phyloP scores from a whole-genome alignment of 1,284 basidiomycete genomes.

The Cystobasidium slooffiae region DNA sequence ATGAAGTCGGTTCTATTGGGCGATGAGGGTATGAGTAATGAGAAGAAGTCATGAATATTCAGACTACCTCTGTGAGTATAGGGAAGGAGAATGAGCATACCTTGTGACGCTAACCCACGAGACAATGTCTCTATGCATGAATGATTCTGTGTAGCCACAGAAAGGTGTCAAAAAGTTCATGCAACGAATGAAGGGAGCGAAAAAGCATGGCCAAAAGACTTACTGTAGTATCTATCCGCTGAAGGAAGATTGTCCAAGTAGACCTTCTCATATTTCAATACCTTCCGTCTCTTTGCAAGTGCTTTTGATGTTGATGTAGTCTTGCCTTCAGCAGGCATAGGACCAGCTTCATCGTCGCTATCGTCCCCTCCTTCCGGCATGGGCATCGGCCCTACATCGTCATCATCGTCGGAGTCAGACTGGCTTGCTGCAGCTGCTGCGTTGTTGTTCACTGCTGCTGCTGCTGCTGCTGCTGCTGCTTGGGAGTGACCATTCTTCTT shows the following conservation, averaged over 20 bases:
- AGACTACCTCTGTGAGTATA: neutral
- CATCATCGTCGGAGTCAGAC: constrained; percentile 48
- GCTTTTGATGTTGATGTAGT: constrained; percentile 38
- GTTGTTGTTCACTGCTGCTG: constrained; percentile 20
- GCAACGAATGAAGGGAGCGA: too few species aligned
- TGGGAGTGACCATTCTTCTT: constrained; percentile 14
- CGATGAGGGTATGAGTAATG: constrained; percentile 35
- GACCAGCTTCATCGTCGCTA: constrained; percentile 56
- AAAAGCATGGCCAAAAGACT: neutral
- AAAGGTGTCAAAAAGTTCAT: neutral
- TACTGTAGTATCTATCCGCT: constrained; percentile 81
- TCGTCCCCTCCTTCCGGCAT: constrained; percentile 52
- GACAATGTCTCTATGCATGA: constrained; percentile 95
- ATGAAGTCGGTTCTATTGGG: constrained; percentile 81
- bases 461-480: constrained; percentile 14
- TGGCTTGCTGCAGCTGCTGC: constrained; percentile 19
- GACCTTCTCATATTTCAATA: constrained; percentile 75
- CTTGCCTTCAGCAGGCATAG: constrained; percentile 55
- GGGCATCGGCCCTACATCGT: constrained; percentile 58
- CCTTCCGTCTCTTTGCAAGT: constrained; percentile 55
- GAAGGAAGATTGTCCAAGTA: constrained; percentile 90
- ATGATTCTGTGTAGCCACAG: constrained; percentile 67
- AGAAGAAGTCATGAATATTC: too few species aligned
- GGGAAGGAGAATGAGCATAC: constrained; percentile 59
- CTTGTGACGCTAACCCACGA: constrained; percentile 85